Evolutionary conservation across 805 yeast genomes (phyloP).

Genomic region (Candida sonorensis): DNA sequence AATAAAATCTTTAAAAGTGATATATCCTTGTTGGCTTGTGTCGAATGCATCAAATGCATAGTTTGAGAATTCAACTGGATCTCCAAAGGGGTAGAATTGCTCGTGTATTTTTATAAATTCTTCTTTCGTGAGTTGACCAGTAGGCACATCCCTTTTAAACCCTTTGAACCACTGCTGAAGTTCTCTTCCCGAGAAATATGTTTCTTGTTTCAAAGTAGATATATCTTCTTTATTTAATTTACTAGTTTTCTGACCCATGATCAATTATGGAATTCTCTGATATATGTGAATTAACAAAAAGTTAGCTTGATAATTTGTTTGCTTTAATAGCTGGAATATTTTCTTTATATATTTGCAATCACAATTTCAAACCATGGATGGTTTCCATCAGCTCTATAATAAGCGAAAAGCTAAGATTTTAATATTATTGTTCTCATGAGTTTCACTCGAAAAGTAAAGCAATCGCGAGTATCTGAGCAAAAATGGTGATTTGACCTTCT

Average conservation of each 20-base stretch:
- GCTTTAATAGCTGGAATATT: no score
- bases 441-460: no score
- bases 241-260: constrained; percentile 93
- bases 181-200: constrained; percentile 89
- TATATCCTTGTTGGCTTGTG: constrained; percentile 66
- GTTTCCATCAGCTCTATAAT: no score
- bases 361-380: no score
- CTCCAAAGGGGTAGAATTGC: constrained; percentile 98
- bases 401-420: no score
- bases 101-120: constrained; percentile 90
- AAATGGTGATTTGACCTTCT: no score
- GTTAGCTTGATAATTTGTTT: no score
- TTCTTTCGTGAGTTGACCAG: constrained; percentile 77
- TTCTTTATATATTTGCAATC: no score
- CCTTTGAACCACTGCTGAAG: constrained; percentile 99
- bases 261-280: no score
- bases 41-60: constrained; percentile 88
- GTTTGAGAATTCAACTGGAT: constrained; percentile 85
- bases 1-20: constrained; percentile 90
- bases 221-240: constrained; percentile 88
- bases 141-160: constrained; percentile 87
- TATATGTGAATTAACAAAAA: no score
- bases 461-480: no score
- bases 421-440: no score
- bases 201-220: constrained; percentile 70